Conservation (phyloP, 208 protist species). For the Histomonas meleagridis region DNA sequence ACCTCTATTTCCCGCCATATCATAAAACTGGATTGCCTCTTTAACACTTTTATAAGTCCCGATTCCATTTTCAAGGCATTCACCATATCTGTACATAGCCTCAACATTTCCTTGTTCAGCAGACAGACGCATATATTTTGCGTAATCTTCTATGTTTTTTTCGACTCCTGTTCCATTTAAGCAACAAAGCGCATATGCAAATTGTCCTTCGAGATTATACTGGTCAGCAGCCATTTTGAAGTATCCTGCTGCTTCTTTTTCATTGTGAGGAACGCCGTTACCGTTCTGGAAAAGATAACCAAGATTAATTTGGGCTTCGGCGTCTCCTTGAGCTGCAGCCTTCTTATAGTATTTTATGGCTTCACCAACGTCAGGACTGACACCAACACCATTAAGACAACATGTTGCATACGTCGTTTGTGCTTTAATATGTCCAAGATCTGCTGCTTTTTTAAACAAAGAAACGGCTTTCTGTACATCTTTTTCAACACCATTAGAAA, state of each 20-base stretch:
- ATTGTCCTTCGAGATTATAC: neutral
- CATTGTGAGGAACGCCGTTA: neutral
- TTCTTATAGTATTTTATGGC: neutral
- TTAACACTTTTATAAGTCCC: neutral
- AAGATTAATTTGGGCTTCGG: neutral
- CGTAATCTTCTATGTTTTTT: neutral
- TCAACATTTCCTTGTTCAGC: neutral
- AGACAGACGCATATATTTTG: neutral
- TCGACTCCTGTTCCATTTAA: neutral
- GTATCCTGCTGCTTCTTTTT: too few relatives aligned
- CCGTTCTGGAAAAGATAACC: neutral
- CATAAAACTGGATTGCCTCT: neutral
- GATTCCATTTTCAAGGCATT: neutral
- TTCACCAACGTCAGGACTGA: neutral
- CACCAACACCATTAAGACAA: neutral
- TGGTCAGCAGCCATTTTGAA: constrained; percentile 24
- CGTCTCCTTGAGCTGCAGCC: neutral
- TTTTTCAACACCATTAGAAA: neutral
- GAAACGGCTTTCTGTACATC: neutral
- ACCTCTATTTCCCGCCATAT: neutral
- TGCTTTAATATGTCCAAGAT: neutral
- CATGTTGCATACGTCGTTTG: too few relatives aligned
- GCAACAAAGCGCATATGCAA: neutral
- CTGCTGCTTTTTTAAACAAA: neutral
- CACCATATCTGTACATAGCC: neutral